Evolutionary conservation across 768 basidiomycete genomes (phyloP), one percentile per base, ranked within the genome.

Genomic region (Lactifluus piperatus): DNA sequence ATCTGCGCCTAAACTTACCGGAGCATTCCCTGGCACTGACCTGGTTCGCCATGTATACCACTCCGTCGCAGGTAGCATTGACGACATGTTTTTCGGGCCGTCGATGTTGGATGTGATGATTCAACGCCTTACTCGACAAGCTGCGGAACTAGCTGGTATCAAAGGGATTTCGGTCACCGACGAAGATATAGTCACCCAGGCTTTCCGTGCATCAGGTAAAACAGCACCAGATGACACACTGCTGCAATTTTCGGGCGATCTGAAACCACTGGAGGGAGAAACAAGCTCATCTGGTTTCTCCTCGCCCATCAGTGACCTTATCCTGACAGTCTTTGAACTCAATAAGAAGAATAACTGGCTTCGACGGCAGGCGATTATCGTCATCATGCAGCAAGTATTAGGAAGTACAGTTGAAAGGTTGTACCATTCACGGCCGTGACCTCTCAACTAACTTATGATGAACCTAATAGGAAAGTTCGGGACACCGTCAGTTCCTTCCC

Each of bases 311-410:
- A 95, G 93, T 66, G 94, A 99, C 67, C 75, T 99, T 27, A 78
- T 97, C 47, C 78, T 98, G 54, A 91, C 94, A 13, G 79, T 97
- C 10, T 98, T 99, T 65, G 94, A 97, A 71, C 81, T 98, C 18
- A 85, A 97, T 73, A 93, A 91, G 77, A 86, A 91, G 71, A 94
- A 94, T 67, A 97, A 95, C 65, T 99, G 97, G 97, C 76, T 98
- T 27, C 79, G 95, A 53, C 77, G 91, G 20, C 97, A 98, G 69
- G 94, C 97, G 2, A 92, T 97, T 65, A 89, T 98, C 14, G 91
- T 98, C 52, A 94, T 98, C 59, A 73, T 98, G 51, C 97, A 98
- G 69, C 95, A 98, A 68, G 85, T 98, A 4, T 78, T 99, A 3
- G 95, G 94, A 11, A 90, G 91, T 14, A 97, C 97, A 0, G 93